Conservation (phyloP, 2,329 filamentous ascomycete genomes). For the Neonectria punicea region DNA sequence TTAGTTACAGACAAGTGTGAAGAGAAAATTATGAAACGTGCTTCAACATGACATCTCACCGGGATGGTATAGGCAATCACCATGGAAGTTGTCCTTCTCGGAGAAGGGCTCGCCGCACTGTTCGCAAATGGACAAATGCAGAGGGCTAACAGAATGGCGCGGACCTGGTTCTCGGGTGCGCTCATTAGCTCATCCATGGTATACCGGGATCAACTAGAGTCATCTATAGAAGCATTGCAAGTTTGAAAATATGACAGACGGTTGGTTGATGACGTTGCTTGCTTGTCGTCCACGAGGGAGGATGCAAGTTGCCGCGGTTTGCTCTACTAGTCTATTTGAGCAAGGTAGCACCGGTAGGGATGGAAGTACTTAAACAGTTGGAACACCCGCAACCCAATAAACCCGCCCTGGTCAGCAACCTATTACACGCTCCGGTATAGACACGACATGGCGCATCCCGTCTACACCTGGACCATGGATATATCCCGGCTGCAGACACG, state of each 20-base stretch:
- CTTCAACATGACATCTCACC: slow-evolving; percentile 18
- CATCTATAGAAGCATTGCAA: neutral
- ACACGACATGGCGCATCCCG: neutral
- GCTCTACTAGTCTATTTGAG: neutral
- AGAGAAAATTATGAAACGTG: no score
- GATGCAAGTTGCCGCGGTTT: slow-evolving; percentile 14
- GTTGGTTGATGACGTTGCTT: neutral
- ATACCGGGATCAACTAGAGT: no score
- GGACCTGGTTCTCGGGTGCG: slow-evolving; percentile 32
- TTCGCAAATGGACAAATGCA: slow-evolving; percentile 33
- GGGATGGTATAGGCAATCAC: slow-evolving; percentile 30
- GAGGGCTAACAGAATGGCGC: slow-evolving; percentile 31
- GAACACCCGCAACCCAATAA: neutral
- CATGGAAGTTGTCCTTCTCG: slow-evolving; percentile 18
- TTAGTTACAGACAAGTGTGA: no score
- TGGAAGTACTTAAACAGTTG: neutral
- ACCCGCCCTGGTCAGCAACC: neutral
- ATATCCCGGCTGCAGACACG: neutral
- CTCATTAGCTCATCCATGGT: slow-evolving; percentile 1
- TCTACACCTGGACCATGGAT: neutral
- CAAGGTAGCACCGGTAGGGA: neutral
- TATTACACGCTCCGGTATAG: neutral
- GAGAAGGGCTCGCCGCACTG: slow-evolving; percentile 27
- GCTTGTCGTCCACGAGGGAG: neutral
- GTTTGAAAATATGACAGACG: neutral